Percentiles rank a stretch among this genome's conserved stretches.
Evolutionary conservation across 208 protist species (phyloP).

Genomic region (Acanthamoeba lenticulata): DNA sequence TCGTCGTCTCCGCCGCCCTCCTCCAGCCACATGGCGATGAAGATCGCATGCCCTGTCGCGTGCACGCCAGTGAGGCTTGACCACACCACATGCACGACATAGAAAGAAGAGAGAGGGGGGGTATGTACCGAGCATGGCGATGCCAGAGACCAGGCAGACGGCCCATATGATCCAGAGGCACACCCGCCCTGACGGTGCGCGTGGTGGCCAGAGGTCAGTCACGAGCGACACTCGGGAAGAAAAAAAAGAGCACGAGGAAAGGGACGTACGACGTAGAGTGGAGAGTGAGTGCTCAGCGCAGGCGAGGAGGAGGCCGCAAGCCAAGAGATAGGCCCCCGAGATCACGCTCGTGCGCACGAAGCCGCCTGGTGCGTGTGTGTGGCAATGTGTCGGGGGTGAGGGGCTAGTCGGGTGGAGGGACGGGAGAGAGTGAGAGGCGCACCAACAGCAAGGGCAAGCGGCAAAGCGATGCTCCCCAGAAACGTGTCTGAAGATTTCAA

Average conservation of each 20-base stretch:
- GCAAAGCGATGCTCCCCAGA: not conserved
- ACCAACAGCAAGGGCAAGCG: not conserved
- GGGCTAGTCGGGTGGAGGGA: not conserved
- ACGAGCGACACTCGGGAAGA: not conserved
- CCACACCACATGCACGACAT: not conserved
- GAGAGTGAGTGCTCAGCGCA: not conserved
- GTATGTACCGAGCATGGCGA: not conserved
- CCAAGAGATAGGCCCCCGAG: not conserved
- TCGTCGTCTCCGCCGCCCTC: not conserved
- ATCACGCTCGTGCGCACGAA: not conserved
- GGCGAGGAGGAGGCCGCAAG: not conserved
- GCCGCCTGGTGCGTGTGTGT: not conserved
- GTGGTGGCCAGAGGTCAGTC: not conserved
- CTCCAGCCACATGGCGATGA: not conserved
- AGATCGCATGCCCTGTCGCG: not conserved
- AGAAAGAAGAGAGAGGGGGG: not conserved
- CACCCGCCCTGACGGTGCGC: not conserved
- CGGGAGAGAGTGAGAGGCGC: not conserved
- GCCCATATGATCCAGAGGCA: not conserved
- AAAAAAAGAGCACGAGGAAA: not conserved
- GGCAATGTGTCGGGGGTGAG: not conserved
- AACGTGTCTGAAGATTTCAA: not conserved
- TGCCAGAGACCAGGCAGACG: not conserved
- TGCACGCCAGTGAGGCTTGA: not conserved
- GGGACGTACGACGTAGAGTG: not conserved